Conservation (phyloP, 345 rosid genomes). For the Heritiera littoralis region DNA sequence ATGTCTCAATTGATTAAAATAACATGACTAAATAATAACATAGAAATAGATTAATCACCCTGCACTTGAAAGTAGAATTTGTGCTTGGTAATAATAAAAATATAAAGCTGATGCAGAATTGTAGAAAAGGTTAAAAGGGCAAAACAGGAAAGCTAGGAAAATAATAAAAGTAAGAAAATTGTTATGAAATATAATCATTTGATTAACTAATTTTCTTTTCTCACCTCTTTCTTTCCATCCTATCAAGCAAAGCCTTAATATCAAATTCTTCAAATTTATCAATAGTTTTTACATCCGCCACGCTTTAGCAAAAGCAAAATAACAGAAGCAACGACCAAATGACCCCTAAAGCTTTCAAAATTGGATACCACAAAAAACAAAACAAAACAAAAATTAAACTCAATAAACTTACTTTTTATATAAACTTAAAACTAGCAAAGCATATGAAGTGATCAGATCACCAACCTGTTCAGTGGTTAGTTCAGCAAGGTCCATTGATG, state of each 20-base stretch:
- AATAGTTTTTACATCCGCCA: too few relatives aligned
- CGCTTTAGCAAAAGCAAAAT: not conserved
- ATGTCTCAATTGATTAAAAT: too few relatives aligned
- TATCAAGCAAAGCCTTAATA: too few relatives aligned
- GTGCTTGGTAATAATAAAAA: not conserved
- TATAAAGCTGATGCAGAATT: not conserved
- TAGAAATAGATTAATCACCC: constrained; percentile 12
- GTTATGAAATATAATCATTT: too few relatives aligned
- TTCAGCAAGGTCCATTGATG: constrained; percentile 75
- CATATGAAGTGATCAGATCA: constrained; percentile 27
- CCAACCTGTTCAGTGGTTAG: constrained; percentile 74
- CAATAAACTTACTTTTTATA: not conserved
- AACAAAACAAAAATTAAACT: not conserved
- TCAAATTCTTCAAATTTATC: not conserved
- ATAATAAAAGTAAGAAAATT: too few relatives aligned
- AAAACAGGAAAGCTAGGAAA: constrained; percentile 5
- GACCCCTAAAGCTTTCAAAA: not conserved
- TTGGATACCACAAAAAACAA: not conserved
- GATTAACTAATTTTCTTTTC: too few relatives aligned
- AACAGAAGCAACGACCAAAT: not conserved
- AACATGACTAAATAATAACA: not conserved
- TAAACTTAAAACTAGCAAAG: not conserved
- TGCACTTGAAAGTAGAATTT: constrained; percentile 20
- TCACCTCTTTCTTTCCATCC: too few relatives aligned
- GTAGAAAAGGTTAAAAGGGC: not conserved